phyloP scores from a whole-genome alignment of 2,329 filamentous ascomycete genomes.

The Juglanconis sp. region DNA sequence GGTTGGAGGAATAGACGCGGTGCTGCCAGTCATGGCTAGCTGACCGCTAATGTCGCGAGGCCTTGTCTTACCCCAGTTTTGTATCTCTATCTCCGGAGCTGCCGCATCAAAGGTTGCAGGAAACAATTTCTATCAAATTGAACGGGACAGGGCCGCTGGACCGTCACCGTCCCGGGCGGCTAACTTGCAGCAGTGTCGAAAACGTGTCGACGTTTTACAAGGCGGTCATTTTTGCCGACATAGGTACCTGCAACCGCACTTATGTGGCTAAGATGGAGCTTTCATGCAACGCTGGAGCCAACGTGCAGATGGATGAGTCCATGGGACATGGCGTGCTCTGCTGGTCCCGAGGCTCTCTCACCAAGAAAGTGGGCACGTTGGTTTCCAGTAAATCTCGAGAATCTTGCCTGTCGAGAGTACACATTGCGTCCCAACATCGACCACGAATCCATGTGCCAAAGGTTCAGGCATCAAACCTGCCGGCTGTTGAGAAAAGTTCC shows the following conservation, averaged over 20 bases:
- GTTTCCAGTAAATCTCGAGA: too few relatives aligned
- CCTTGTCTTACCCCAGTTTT: background rate
- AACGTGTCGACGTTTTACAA: constrained; percentile 10
- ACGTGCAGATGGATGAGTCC: constrained; percentile 7
- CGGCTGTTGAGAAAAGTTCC: background rate
- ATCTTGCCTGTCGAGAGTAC: background rate
- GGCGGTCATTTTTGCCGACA: background rate
- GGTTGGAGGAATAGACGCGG: constrained; percentile 15
- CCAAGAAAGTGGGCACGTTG: background rate
- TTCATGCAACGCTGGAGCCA: constrained; percentile 3
- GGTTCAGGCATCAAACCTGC: background rate
- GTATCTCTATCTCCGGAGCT: background rate
- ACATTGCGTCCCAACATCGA: background rate
- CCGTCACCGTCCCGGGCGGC: constrained; percentile 1
- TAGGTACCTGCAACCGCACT: background rate
- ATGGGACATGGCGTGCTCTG: background rate
- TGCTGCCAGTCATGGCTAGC: background rate
- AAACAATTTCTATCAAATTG: background rate
- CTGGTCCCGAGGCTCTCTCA: background rate
- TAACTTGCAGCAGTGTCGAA: constrained; percentile 7
- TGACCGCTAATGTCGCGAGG: background rate
- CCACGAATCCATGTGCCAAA: background rate
- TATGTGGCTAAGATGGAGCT: constrained; percentile 1
- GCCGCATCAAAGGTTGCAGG: background rate
- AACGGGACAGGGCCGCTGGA: too few relatives aligned